Evolutionary conservation across 352 stramenopile species (phyloP), one percentile per base, ranked within the genome.

Genomic region (Globisporangium paroecandrum): DNA sequence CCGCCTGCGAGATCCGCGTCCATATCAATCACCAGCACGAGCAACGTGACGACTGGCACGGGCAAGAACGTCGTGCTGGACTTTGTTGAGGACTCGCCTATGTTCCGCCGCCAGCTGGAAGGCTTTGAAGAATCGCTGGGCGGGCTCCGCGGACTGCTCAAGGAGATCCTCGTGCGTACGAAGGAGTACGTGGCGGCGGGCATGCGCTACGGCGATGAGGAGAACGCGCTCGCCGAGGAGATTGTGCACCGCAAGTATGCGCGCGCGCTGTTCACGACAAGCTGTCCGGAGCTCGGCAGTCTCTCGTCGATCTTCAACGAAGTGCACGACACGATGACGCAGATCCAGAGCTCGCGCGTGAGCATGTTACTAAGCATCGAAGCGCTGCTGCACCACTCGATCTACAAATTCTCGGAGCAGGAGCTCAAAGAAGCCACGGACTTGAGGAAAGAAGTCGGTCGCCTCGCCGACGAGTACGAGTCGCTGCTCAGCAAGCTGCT

Each of bases 201-300:
- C 10, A 85, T 78, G 59, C 69, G 77, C 47, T 91, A 87, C 65
- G 88, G 86, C 32, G 76, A 90, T 24, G 77, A 90, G 29, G 88
- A 96, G 62, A 89, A 76, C 5, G 76, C 79, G 6, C 72, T 96
- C 6, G 86, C 85, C 0, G 74, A 93, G 47, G 86, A 92, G 59
- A 77, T 96, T 46, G 74, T 91, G 18, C 74, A 90, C 38, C 80
- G 83, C 41, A 92, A 91, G 77, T 89, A 96, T 60, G 76, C 83
- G 27, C 84, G 88, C 12, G 85, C 85, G n/a, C 77, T 96, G n/a
- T 96, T 96, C 64, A 94, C 88, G 29, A 94, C 86, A 3, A 91
- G 80, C 73, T 93, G 76, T 51, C 68, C 84, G 0, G 84, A 90
- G 57, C 58, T 92, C 12, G 84, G 83, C 18, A 90, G 77, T 58